Base-by-base conservation (phyloP, 2,329 filamentous ascomycete species). In the Alternaria panax region DNA sequence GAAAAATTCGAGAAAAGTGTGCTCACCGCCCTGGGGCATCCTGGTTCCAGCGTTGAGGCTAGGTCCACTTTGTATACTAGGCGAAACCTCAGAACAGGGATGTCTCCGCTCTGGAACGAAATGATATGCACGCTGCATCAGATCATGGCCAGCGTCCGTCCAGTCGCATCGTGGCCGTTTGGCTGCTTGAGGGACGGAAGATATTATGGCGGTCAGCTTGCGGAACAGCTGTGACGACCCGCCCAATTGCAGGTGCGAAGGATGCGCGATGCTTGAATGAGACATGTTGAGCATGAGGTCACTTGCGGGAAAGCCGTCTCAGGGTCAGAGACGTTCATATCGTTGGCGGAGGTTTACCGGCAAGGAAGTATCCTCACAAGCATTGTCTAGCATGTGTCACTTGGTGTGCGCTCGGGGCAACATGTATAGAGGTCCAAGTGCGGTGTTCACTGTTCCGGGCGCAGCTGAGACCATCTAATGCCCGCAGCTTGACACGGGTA, bases 61-160 rank as follows among this genome's bases (percentile, higher is more conserved):
- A 75, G 69, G 68, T 66, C 48, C 61, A 60, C 64, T 68, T 70
- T 63, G 50, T 47, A 57, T 58, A 61, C 54, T 63, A 66, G 64
- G 45, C 64, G 67, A 72, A 71, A 60, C 59, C 51, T 52, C 27
- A 51, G 45, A 28, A 52, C 71, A 69, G 65, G 72, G 67, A 65
- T 65, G 51, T 64, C 64, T 69, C 69, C 60, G 61, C 51, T 51
- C 62, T 68, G 66, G 66, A 64, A 59, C 68, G 53, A 60, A 59
- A 70, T 68, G 68, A 66, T 67, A 75, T 77, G 73, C 73, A 73
- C 69, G 62, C 68, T 68, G 69, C 69, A 67, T 70, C 71, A 72
- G 68, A 75, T 73, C 67, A 73, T 69, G 66, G 64, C 51, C 54
- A 42, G 45, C 51, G 52, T 41, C 57, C 63, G 57, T 57, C 65